phyloP scores from a whole-genome alignment of 768 basidiomycete genomes.

The Agaricus sinodeliciosus region DNA sequence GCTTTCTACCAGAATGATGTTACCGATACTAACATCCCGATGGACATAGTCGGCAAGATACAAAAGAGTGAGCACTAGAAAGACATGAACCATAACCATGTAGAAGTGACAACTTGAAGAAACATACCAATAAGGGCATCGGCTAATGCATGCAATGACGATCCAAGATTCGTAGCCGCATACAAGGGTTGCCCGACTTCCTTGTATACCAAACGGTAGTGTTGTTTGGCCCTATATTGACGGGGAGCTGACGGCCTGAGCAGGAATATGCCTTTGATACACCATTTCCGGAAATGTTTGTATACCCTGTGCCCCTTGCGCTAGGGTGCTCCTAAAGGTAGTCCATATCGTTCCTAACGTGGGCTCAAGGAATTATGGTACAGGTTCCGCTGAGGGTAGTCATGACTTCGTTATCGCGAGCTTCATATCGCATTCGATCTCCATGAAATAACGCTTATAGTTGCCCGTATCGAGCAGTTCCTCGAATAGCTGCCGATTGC shows the following conservation, averaged over 20 bases:
- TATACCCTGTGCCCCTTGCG: too few species aligned
- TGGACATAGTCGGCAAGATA: constrained; percentile 7
- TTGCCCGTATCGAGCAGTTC: background rate
- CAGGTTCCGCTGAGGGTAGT: background rate
- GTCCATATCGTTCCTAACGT: too few species aligned
- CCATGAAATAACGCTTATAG: background rate
- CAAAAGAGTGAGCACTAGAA: background rate
- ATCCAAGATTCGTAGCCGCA: constrained; percentile 21
- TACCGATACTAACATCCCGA: constrained; percentile 1
- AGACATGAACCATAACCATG: background rate
- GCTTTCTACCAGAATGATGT: background rate
- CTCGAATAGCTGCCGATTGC: background rate
- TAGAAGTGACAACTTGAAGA: background rate
- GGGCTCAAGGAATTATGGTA: background rate
- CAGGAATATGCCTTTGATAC: too few species aligned
- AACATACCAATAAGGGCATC: background rate
- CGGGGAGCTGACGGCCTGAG: too few species aligned
- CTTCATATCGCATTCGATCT: background rate
- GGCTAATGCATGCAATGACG: background rate
- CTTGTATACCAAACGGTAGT: background rate
- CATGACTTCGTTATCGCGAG: background rate
- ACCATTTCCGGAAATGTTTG: too few species aligned
- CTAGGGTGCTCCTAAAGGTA: too few species aligned
- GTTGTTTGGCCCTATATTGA: background rate
- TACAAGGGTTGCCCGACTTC: constrained; percentile 9